Base-by-base conservation (phyloP, 139 green algal species). In the Chlorella sorokiniana region DNA sequence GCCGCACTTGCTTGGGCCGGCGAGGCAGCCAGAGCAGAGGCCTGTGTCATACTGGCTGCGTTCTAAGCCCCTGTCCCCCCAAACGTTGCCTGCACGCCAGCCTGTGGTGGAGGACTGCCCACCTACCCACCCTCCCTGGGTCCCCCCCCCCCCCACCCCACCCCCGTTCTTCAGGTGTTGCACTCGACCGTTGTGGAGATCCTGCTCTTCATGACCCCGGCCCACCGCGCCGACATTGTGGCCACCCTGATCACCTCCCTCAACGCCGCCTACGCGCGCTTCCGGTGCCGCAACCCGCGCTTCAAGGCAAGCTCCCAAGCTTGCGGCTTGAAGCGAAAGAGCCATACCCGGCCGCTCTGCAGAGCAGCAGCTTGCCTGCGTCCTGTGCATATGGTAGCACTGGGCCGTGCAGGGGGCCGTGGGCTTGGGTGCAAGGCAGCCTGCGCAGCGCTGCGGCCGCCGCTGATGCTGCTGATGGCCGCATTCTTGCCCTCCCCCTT, bases 121-220 rank as follows among this genome's bases (percentile, higher is more conserved):
- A n/a, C n/a, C n/a, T n/a, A n/a, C n/a, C n/a, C n/a, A n/a, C n/a
- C n/a, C n/a, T n/a, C n/a, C n/a, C n/a, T n/a, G n/a, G n/a, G n/a
- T n/a, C n/a, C n/a, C n/a, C n/a, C n/a, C n/a, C n/a, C 48, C 48
- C 48, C 11, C 16, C 48, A 11, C 48, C n/a, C 18, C 23, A 29
- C n/a, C 18, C 56, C 29, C 56, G 6, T 65, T 29, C 18, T 65
- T 38, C 61, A 86, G 52, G 69, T 88, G 45, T 73, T 95, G 52
- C 90, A 90, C 76, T 84, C 82, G 40, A 96, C 91, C 0, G 90
- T 90, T 27, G 90, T 96, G 56, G 93, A 96, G 83, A 87, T 96
- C 81, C 88, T 96, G 73, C 90, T 92, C 54, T 96, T 92, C 84
- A 84, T 96, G 76, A 93, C 87, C 4, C 92, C 92, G 0, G 52